phyloP scores from a whole-genome alignment of 2,329 filamentous ascomycete genomes.

The Alternaria arborescens region DNA sequence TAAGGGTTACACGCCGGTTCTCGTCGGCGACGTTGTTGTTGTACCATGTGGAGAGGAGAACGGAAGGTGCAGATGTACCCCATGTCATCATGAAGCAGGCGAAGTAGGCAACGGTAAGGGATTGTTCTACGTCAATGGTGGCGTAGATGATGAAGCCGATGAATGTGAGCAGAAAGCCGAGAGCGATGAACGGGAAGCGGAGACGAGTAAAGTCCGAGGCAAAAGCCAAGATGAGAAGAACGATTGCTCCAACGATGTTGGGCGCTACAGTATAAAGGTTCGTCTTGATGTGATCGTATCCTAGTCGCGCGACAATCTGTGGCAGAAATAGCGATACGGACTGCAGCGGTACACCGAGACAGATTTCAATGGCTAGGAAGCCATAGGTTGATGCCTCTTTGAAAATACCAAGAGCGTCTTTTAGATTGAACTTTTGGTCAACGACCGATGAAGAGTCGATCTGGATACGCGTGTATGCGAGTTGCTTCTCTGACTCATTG shows the following conservation, averaged over 20 bases:
- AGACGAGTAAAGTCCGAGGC: slow-evolving; percentile 71
- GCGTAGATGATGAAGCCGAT: slow-evolving; percentile 82
- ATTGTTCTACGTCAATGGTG: slow-evolving; percentile 67
- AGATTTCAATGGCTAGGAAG: slow-evolving; percentile 66
- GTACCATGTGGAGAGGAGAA: slow-evolving; percentile 75
- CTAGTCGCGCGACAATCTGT: slow-evolving; percentile 64
- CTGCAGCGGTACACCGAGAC: slow-evolving; percentile 67
- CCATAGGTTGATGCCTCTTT: slow-evolving; percentile 63
- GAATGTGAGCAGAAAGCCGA: slow-evolving; percentile 78
- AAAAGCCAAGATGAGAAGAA: slow-evolving; percentile 77
- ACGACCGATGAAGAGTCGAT: slow-evolving; percentile 75
- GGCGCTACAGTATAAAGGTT: slow-evolving; percentile 85
- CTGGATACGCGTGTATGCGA: slow-evolving; percentile 78
- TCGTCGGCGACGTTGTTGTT: slow-evolving; percentile 86
- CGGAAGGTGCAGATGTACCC: slow-evolving; percentile 78
- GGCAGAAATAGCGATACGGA: slow-evolving; percentile 66
- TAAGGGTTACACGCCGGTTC: slow-evolving; percentile 73
- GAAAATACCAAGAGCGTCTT: slow-evolving; percentile 62
- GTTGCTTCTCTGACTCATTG: slow-evolving; percentile 68
- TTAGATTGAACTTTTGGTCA: slow-evolving; percentile 63
- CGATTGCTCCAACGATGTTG: slow-evolving; percentile 75
- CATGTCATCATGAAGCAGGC: slow-evolving; percentile 85
- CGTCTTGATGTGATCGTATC: slow-evolving; percentile 68
- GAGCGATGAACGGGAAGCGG: slow-evolving; percentile 76
- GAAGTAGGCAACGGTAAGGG: slow-evolving; percentile 75